phyloP scores from a whole-genome alignment of 225 moss, liverwort and hornwort species.

The Polytrichum formosum region DNA sequence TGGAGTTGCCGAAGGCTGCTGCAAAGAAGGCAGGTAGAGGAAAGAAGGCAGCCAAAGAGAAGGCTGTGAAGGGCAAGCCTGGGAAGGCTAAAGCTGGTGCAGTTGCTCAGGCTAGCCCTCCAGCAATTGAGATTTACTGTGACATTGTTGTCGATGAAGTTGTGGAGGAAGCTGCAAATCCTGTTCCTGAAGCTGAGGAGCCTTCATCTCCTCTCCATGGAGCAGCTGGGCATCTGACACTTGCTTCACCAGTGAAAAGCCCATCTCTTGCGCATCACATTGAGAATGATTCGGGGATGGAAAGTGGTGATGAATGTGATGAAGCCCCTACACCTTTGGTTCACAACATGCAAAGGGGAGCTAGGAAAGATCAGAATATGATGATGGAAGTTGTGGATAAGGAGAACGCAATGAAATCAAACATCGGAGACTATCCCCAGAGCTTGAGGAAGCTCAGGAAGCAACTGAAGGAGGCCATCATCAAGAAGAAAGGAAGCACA shows the following conservation, averaged over 20 bases:
- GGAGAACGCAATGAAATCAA: not conserved
- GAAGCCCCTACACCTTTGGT: not conserved
- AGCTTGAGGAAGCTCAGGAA: conserved; percentile 11
- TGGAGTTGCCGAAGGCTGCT: not conserved
- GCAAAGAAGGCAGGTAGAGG: conserved; percentile 5
- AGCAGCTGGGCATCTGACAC: not conserved
- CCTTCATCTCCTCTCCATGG: not conserved
- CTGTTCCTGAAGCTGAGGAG: not conserved
- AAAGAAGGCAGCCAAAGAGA: conserved; percentile 6
- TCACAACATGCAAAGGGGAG: not conserved
- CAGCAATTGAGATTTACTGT: not conserved
- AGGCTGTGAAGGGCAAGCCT: not conserved
- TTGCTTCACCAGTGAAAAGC: not conserved
- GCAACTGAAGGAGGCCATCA: conserved; percentile 5
- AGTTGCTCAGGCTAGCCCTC: conserved; percentile 1
- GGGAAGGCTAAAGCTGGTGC: not conserved
- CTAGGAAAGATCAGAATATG: not conserved
- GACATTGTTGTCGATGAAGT: not conserved
- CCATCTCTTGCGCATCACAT: not conserved
- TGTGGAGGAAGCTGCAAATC: not conserved
- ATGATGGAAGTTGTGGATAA: conserved; percentile 1
- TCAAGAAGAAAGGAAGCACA: conserved; percentile 5
- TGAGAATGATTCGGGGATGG: not conserved
- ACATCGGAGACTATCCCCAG: not conserved
- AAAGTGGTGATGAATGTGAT: not conserved